phyloP scores from a whole-genome alignment of 2,329 filamentous ascomycete species.

The Ramularia endophylla region DNA sequence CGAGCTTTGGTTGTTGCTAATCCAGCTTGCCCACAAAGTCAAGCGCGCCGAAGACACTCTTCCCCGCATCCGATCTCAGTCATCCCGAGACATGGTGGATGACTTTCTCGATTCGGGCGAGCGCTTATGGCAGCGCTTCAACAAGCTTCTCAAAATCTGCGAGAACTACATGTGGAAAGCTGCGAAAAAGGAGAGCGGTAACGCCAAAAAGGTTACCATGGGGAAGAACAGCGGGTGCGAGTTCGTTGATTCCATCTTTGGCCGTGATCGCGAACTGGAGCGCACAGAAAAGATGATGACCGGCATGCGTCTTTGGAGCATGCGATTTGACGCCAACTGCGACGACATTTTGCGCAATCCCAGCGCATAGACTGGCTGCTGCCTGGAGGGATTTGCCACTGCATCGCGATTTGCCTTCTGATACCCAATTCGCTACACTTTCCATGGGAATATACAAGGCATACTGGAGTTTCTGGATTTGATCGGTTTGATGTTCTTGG shows the following conservation, averaged over 20 bases:
- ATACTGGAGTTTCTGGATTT: not conserved
- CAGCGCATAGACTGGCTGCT: slow-evolving; percentile 29
- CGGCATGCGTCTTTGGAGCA: slow-evolving; percentile 78
- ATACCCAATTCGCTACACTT: not conserved
- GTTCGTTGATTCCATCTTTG: slow-evolving; percentile 95
- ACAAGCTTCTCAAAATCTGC: slow-evolving; percentile 80
- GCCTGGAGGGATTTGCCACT: slow-evolving; percentile 15
- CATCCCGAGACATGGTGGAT: slow-evolving; percentile 74
- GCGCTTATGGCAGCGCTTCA: slow-evolving; percentile 77
- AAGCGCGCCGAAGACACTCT: slow-evolving; percentile 81
- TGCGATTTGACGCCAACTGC: slow-evolving; percentile 94
- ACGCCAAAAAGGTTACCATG: slow-evolving; percentile 62
- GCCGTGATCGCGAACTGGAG: slow-evolving; percentile 80
- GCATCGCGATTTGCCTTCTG: not conserved
- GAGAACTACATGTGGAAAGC: slow-evolving; percentile 94
- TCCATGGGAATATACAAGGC: not conserved
- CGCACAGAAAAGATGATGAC: slow-evolving; percentile 92
- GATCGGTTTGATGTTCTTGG: too few relatives aligned
- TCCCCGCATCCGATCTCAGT: slow-evolving; percentile 62
- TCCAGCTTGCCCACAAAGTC: slow-evolving; percentile 88
- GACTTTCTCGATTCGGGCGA: slow-evolving; percentile 89
- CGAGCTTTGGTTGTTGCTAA: slow-evolving; percentile 90
- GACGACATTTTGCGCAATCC: slow-evolving; percentile 70
- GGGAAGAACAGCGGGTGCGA: slow-evolving; percentile 89
- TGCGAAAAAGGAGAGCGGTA: slow-evolving; percentile 62